phyloP scores from a whole-genome alignment of 768 basidiomycete genomes.

The Suillus hirtellus region DNA sequence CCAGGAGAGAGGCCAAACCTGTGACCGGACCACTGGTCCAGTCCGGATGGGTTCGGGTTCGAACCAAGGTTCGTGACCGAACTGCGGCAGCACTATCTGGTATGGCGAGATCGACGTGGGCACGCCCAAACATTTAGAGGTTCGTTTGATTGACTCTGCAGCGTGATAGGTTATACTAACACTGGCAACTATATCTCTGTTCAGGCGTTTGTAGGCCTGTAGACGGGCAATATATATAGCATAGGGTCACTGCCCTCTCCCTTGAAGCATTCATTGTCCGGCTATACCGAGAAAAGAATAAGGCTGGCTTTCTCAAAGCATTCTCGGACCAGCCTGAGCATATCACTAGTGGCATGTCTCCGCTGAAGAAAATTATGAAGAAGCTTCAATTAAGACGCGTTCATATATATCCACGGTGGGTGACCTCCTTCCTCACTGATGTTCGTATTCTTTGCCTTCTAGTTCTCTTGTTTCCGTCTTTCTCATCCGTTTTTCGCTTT shows the following conservation, averaged over 20 bases:
- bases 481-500: not conserved
- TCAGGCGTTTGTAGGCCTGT: too few species aligned
- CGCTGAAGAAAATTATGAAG: constrained; percentile 89
- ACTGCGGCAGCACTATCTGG: too few species aligned
- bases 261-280: constrained; percentile 93
- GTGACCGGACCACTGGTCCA: too few species aligned
- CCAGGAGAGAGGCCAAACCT: too few species aligned
- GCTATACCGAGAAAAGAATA: constrained; percentile 87
- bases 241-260: constrained; percentile 68
- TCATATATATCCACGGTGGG: constrained; percentile 87
- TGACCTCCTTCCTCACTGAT: not conserved
- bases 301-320: constrained; percentile 89
- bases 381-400: constrained; percentile 86
- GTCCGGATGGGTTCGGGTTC: too few species aligned
- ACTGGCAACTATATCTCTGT: too few species aligned
- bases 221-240: too few species aligned
- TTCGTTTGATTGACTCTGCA: too few species aligned
- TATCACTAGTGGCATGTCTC: constrained; percentile 90
- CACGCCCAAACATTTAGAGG: too few species aligned
- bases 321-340: constrained; percentile 97
- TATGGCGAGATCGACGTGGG: too few species aligned
- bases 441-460: not conserved
- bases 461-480: not conserved
- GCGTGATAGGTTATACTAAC: too few species aligned
- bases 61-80: too few species aligned